These are phyloP conservation scores for Pleurotus ostreatus DNA, from an alignment of 768 basidiomycete species.

Conservation along the genomic window DNA sequence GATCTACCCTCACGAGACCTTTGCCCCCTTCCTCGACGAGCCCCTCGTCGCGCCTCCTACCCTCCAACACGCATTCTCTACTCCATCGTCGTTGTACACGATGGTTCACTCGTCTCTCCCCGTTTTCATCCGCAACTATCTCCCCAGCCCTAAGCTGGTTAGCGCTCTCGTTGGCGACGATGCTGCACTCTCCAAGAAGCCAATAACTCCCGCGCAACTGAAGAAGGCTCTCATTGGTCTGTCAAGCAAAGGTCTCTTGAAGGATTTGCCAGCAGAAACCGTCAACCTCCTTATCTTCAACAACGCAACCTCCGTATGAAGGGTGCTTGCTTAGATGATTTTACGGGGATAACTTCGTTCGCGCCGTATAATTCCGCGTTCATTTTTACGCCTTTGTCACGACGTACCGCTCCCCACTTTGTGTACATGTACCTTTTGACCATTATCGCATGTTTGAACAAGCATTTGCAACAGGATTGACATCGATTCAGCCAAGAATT, in stretches of 20 bases:
- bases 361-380: not conserved
- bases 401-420: not conserved
- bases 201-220: conserved; percentile 45
- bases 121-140: conserved; percentile 49
- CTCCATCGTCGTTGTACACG: conserved; percentile 47
- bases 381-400: not conserved
- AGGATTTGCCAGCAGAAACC: conserved; percentile 47
- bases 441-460: no score
- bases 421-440: not conserved
- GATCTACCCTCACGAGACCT: conserved; percentile 67
- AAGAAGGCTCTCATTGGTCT: conserved; percentile 72
- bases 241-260: conserved; percentile 46
- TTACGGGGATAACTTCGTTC: no score
- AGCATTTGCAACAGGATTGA: no score
- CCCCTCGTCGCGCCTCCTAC: conserved; percentile 29
- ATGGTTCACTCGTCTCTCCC: conserved; percentile 55
- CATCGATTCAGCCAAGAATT: no score
- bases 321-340: no score
- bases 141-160: conserved; percentile 50
- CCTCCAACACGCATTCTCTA: conserved; percentile 27
- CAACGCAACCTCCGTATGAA: conserved; percentile 51
- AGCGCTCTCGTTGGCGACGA: conserved; percentile 26
- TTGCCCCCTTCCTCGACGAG: conserved; percentile 48
- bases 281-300: conserved; percentile 78
- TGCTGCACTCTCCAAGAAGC: not conserved